These are phyloP conservation scores for Chytriomyces confervae DNA, from an alignment of 192 early-diverging fungal genomes.

Conservation along the genomic window DNA sequence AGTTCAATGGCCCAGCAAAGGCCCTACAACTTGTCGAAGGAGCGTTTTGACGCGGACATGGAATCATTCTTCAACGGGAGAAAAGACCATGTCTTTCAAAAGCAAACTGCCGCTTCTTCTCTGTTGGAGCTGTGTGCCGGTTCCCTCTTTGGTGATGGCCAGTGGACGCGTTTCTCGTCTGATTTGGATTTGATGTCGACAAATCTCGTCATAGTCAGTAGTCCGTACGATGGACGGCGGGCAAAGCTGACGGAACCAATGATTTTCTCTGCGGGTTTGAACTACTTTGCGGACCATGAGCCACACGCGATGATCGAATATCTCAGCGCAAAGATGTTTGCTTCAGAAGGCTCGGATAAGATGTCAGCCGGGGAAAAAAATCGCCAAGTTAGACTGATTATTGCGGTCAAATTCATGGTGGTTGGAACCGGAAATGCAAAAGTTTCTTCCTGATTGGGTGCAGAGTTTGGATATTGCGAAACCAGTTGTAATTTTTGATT, in stretches of 20 bases:
- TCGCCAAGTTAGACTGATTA: too few species aligned
- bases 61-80: too few species aligned
- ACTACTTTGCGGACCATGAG: background rate
- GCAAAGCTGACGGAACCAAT: slow-evolving; percentile 5
- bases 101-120: background rate
- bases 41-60: background rate
- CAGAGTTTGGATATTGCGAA: too few species aligned
- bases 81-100: too few species aligned
- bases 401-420: slow-evolving; percentile 16
- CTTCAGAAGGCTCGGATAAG: background rate
- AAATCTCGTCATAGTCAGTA: slow-evolving; percentile 2
- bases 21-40: too few species aligned
- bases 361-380: too few species aligned
- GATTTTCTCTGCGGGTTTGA: slow-evolving; percentile 7
- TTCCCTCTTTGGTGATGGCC: slow-evolving; percentile 26
- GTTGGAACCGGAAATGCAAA: slow-evolving; percentile 11
- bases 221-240: background rate
- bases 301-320: slow-evolving; percentile 3
- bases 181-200: slow-evolving; percentile 18
- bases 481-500: too few species aligned
- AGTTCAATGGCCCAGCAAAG: too few species aligned
- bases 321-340: slow-evolving; percentile 2
- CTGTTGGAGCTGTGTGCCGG: slow-evolving; percentile 10
- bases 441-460: slow-evolving; percentile 5
- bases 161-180: too few species aligned